Percentiles rank a stretch among this genome's conserved stretches.
Evolutionary conservation across 129 eudicot genomes (phyloP).

Genomic region (Erigeron canadensis): DNA sequence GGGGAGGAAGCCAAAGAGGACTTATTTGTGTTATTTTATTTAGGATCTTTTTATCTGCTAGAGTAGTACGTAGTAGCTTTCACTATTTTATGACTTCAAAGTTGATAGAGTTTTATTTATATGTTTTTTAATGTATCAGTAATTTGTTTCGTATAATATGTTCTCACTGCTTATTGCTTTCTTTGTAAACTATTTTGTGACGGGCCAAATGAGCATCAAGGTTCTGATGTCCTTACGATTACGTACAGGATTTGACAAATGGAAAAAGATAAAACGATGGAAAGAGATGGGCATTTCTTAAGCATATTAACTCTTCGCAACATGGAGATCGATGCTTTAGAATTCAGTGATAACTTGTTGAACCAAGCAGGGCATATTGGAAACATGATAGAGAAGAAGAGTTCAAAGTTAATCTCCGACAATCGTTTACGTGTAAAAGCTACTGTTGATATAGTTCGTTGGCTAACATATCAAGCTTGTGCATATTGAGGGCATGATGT

Average conservation of each 20-base stretch:
- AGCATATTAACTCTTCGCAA: background rate
- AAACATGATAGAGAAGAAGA: background rate
- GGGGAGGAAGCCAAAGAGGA: too few species aligned
- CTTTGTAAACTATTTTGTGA: background rate
- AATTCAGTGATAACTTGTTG: background rate
- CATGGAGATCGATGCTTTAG: background rate
- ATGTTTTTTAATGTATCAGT: too few species aligned
- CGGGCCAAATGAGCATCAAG: background rate
- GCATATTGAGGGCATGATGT: too few species aligned
- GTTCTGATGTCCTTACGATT: background rate
- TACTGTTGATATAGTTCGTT: background rate
- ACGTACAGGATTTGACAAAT: background rate
- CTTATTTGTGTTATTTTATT: too few species aligned
- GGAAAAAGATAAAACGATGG: background rate
- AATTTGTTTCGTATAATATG: too few species aligned
- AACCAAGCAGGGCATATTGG: background rate
- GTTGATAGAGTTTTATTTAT: too few species aligned
- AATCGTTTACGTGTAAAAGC: background rate
- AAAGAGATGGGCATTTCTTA: slow-evolving; percentile 3
- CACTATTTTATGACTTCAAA: too few species aligned
- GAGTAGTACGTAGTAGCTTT: too few species aligned
- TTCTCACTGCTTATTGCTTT: background rate
- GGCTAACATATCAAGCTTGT: slow-evolving; percentile 10
- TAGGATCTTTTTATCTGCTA: too few species aligned
- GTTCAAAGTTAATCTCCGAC: background rate